Evolutionary conservation across 2,329 filamentous ascomycete species (phyloP).

Genomic region (Clonostachys byssicola): DNA sequence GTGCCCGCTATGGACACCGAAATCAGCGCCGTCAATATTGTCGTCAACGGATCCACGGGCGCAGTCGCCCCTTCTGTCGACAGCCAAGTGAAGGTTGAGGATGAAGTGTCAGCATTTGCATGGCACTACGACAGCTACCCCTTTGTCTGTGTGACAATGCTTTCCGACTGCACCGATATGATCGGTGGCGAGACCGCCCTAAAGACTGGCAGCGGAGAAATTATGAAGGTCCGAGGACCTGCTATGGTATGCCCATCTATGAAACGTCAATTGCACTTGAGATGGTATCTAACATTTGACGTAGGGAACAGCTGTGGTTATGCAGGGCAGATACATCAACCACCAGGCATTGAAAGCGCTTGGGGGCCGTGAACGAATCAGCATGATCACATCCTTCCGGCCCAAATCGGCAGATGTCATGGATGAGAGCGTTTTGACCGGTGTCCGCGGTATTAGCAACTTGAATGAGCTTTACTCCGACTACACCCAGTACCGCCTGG

Average conservation of each 20-base stretch:
- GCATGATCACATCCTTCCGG: conserved; percentile 62
- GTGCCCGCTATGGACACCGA: conserved; percentile 49
- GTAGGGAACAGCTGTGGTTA: conserved; percentile 55
- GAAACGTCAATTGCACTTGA: too few species aligned
- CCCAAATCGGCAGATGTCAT: conserved; percentile 46
- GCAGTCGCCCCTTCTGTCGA: too few species aligned
- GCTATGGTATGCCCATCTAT: conserved; percentile 25
- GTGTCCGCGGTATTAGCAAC: conserved; percentile 54
- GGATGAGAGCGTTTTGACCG: conserved; percentile 59
- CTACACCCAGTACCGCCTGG: conserved; percentile 58
- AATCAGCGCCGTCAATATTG: conserved; percentile 51
- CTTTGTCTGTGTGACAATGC: conserved; percentile 8
- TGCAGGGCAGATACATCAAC: conserved; percentile 64
- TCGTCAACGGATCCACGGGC: conserved; percentile 35
- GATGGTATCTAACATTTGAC: conserved; percentile 2
- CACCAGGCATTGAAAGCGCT: conserved; percentile 58
- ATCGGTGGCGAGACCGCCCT: conserved; percentile 8
- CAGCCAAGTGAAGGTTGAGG: conserved; percentile 33
- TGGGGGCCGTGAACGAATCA: conserved; percentile 57
- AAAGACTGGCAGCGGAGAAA: not conserved
- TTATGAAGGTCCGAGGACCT: not conserved
- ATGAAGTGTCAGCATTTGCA: conserved; percentile 50
- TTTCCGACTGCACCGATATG: conserved; percentile 8
- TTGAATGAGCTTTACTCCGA: conserved; percentile 54
- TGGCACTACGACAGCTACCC: conserved; percentile 9